Evolutionary conservation across 208 protist species (phyloP).

Genomic region (Leishmania amazonensis): DNA sequence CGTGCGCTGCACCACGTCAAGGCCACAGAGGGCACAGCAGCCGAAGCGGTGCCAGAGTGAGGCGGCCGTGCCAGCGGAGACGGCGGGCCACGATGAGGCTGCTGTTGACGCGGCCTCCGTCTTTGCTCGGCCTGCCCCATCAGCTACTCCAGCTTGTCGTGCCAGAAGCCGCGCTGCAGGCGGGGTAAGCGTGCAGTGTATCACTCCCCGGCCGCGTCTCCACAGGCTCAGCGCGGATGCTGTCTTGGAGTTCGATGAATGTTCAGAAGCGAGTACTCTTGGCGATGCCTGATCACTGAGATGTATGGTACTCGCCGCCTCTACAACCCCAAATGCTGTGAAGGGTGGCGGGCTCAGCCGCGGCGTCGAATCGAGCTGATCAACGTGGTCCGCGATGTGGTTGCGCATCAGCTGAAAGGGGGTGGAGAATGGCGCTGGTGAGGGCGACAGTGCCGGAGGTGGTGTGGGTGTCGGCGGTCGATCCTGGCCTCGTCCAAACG

Average conservation of each 20-base stretch:
- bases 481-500: not conserved
- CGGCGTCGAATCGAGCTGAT: slow-evolving; percentile 26
- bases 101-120: not conserved
- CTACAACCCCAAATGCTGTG: not conserved
- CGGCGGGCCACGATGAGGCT: not conserved
- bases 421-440: not conserved
- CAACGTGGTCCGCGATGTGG: not conserved
- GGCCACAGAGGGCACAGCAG: slow-evolving; percentile 62
- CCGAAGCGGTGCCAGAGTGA: slow-evolving; percentile 28
- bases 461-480: not conserved
- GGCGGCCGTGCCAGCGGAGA: not conserved
- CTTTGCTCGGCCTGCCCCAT: not conserved
- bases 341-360: slow-evolving; percentile 4
- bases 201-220: slow-evolving; percentile 13
- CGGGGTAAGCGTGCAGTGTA: slow-evolving; percentile 18
- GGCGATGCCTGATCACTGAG: not conserved
- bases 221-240: slow-evolving; percentile 6
- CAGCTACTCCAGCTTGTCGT: not conserved
- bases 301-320: not conserved
- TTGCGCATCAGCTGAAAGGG: slow-evolving; percentile 9
- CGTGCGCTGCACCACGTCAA: slow-evolving; percentile 55
- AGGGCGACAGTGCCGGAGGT: not conserved
- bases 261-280: not conserved
- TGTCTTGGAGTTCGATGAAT: not conserved
- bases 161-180: slow-evolving; percentile 8